Evolutionary conservation across 2,329 filamentous ascomycete species (phyloP).

Genomic region (Sporothrix brasiliensis): DNA sequence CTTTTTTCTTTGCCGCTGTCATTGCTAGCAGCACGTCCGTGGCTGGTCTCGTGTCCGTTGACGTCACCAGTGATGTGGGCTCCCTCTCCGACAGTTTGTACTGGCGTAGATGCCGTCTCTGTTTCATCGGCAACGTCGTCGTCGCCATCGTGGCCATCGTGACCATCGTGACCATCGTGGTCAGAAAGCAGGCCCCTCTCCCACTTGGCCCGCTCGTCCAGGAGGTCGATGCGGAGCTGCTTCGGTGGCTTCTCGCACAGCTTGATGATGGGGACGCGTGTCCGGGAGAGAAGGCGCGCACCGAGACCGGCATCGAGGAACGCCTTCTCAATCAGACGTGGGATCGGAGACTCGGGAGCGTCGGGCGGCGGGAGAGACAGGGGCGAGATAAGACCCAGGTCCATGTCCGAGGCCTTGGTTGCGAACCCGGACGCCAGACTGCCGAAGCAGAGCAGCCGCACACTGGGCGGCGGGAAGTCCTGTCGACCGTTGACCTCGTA

Average conservation of each 20-base stretch:
- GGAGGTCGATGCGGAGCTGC: slow-evolving; percentile 62
- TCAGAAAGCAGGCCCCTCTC: slow-evolving; percentile 58
- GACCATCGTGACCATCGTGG: slow-evolving; percentile 38
- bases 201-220: slow-evolving; percentile 71
- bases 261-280: slow-evolving; percentile 85
- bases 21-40: not conserved
- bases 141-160: slow-evolving; percentile 40
- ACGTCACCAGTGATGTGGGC: not conserved
- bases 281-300: slow-evolving; percentile 74
- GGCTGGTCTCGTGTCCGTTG: not conserved
- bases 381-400: slow-evolving; percentile 75
- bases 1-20: not conserved
- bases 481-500: slow-evolving; percentile 43
- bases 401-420: slow-evolving; percentile 86
- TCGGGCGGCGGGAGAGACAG: slow-evolving; percentile 59
- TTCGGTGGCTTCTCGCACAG: slow-evolving; percentile 72
- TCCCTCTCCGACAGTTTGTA: not conserved
- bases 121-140: slow-evolving; percentile 37
- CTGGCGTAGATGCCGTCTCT: slow-evolving; percentile 17
- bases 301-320: slow-evolving; percentile 73
- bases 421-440: slow-evolving; percentile 85
- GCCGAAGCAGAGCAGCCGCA: slow-evolving; percentile 78
- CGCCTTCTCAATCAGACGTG: slow-evolving; percentile 73
- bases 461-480: slow-evolving; percentile 57
- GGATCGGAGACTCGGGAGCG: slow-evolving; percentile 63